Base-by-base conservation (phyloP, 2,329 filamentous ascomycete genomes). In the Colletotrichum gigasporum region DNA sequence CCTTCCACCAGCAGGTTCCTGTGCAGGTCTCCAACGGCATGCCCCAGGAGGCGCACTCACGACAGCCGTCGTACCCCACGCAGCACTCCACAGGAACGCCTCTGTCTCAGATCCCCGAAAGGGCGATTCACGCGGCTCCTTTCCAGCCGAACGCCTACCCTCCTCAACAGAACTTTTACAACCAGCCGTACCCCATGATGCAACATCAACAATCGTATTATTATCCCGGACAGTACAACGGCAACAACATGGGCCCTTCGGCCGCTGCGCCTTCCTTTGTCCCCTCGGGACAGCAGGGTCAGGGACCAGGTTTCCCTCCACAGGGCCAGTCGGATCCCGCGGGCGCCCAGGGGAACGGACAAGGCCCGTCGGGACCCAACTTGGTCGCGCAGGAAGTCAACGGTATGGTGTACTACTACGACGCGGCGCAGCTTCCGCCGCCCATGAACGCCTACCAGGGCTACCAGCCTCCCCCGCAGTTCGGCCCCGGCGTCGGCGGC, bases 371-470 rank as follows among this genome's bases (percentile, higher is more conserved):
- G 61, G 85, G 91, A 18, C 72, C 81, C 16, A 86, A 82, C 67
- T 75, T 88, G 41, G 86, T 91, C 48, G 93, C 93, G 0, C 94
- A 97, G 76, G 95, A 98, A 80, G 90, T 90, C 68, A 97, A 97
- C 70, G 96, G 96, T 66, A 98, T 96, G 86, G 94, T 97, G 1
- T 98, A 97, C 77, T 99, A 97, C 75, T 94, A 94, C 71, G 92
- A 97, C 73, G 85, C 92, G 7, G 85, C 89, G n/a, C 90, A 94
- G 73, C 80, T 94, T 48, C 32, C 54, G 32, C 79, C 85, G 32
- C 79, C 85, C 1, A 80, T 87, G 67, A 74, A 80, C 50, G 71
- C 75, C 18, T 87, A 86, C 68, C 85, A 82, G 63, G 74, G 82
- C 58, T 92, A 89, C 71, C 80, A 82, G 59, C 42, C 54, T 24